phyloP scores from a whole-genome alignment of 2,329 filamentous ascomycete genomes.

The Fusarium nygamai region DNA sequence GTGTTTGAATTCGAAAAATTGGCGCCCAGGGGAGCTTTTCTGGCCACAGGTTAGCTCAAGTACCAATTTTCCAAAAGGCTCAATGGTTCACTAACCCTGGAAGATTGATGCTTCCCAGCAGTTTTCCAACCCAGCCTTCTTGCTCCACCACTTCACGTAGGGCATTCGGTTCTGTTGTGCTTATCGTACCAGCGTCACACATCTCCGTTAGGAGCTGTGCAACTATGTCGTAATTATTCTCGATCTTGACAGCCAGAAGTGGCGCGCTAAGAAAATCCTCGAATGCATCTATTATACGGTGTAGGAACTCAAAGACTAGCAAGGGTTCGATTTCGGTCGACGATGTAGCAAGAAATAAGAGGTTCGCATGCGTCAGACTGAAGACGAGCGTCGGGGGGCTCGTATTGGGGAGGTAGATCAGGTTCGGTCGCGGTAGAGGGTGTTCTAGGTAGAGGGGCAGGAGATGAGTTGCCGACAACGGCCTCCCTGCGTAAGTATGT shows the following conservation, averaged over 20 bases:
- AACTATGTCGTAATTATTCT: slow-evolving; percentile 90
- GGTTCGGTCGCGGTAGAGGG: slow-evolving; percentile 80
- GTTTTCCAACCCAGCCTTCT: slow-evolving; percentile 87
- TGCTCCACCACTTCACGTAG: slow-evolving; percentile 91
- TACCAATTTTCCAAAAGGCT: not conserved
- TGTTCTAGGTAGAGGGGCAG: slow-evolving; percentile 89
- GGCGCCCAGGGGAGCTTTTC: slow-evolving; percentile 53
- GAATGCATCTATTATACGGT: slow-evolving; percentile 89
- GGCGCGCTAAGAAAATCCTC: slow-evolving; percentile 95
- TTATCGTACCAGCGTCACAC: slow-evolving; percentile 92
- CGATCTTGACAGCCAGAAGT: slow-evolving; percentile 85
- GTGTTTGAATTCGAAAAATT: slow-evolving; percentile 52
- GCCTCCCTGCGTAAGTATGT: slow-evolving; percentile 86
- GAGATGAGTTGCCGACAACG: slow-evolving; percentile 78
- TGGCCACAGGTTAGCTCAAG: slow-evolving; percentile 38
- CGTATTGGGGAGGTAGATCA: slow-evolving; percentile 85
- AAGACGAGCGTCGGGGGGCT: slow-evolving; percentile 90
- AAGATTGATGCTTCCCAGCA: slow-evolving; percentile 87
- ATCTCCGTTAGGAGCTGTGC: slow-evolving; percentile 94
- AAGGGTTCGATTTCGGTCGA: slow-evolving; percentile 89
- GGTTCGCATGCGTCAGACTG: slow-evolving; percentile 84
- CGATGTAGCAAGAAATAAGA: slow-evolving; percentile 86
- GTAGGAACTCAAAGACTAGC: slow-evolving; percentile 91
- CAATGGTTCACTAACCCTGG: slow-evolving; percentile 66
- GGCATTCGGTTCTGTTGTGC: slow-evolving; percentile 92